A percentile compares a stretch with the other conserved stretches of the same genome.
Evolutionary conservation across 2,329 filamentous ascomycete genomes (phyloP).

Genomic region (Metarhizium humberi): DNA sequence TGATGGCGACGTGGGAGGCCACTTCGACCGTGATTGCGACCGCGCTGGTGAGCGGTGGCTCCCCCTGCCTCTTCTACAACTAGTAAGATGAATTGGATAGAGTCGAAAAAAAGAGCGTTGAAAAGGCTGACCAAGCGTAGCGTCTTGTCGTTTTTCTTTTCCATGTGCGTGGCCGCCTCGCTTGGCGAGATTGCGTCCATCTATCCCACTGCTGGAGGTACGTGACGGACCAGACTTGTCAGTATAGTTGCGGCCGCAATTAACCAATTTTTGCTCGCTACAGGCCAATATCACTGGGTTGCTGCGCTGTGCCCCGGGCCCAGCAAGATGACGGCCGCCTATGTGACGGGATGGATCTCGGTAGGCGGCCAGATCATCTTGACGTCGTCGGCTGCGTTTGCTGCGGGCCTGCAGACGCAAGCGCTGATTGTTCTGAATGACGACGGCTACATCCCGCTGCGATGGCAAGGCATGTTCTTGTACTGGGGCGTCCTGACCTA

Average conservation of each 20-base stretch:
- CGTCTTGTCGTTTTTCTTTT: constrained; percentile 30
- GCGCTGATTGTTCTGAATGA: constrained; percentile 33
- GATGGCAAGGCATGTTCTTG: constrained; percentile 37
- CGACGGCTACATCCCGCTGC: constrained; percentile 26
- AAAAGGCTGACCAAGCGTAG: constrained; percentile 14
- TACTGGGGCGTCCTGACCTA: constrained; percentile 35
- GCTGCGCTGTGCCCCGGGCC: constrained; percentile 20
- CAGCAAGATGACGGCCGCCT: constrained; percentile 6
- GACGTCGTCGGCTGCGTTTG: constrained; percentile 37
- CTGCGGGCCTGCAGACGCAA: constrained; percentile 33
- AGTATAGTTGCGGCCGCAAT: background rate
- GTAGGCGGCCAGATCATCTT: constrained; percentile 36
- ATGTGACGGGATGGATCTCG: constrained; percentile 31
- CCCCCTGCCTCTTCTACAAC: constrained; percentile 36
- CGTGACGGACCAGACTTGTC: background rate
- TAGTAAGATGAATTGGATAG: constrained; percentile 17
- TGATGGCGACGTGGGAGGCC: constrained; percentile 44
- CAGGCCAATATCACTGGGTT: constrained; percentile 38
- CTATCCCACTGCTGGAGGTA: constrained; percentile 24
- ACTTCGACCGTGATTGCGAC: constrained; percentile 34
- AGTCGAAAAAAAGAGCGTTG: background rate
- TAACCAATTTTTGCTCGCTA: background rate
- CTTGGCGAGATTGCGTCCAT: constrained; percentile 30
- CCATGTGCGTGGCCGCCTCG: constrained; percentile 27
- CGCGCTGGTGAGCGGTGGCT: constrained; percentile 34